Base-by-base conservation (phyloP, 805 yeast species). In the Cyberlindnera mississippiensis region DNA sequence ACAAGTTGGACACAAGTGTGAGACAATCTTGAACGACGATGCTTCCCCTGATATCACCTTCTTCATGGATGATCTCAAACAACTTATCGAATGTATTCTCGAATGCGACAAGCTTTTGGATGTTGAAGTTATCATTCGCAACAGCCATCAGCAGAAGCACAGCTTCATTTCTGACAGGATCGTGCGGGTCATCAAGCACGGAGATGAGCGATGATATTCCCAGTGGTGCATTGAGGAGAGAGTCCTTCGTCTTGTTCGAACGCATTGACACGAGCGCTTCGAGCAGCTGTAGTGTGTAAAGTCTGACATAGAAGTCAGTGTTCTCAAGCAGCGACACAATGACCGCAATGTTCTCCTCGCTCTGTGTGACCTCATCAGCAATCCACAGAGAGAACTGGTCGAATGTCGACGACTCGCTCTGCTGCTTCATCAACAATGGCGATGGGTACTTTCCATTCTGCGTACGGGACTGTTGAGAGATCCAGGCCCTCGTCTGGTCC, bases 381-480 rank as follows among this genome's bases (percentile, higher is more conserved):
- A 93, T 85, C 96, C 97, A 90, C 42, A 90, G 65, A 1, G 96
- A 85, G 50, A 93, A 85, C 55, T 88, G 95, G 59, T 90, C 98
- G 11, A 79, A 76, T 3, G 66, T 51, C 17, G 60, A 57, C 4
- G 68, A 63, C 20, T 19, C 20, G 12, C 38, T 38, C 3, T 72
- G 60, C 33, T 75, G 75, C 37, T 73, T 78, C 61, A 75, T 64
- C 20, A 79, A 66, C 15, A 80, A 64, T 3, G 93, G 93, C 3
- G 89, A 80, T 0, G 90, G 87, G 50, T 84, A 85, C 55, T 82
- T 82, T 11, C 91, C 91, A 63, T 82, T 82, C 55, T 80, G 83
- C 17, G 75, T 53, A 48, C 95, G 70, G 16, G 90, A 77, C 63
- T 82, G 85, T 60, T 80, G 82, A 18, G 86, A 78, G 46, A 85